Base-by-base conservation (phyloP, 352 stramenopile species). In the Globisporangium nodosum region DNA sequence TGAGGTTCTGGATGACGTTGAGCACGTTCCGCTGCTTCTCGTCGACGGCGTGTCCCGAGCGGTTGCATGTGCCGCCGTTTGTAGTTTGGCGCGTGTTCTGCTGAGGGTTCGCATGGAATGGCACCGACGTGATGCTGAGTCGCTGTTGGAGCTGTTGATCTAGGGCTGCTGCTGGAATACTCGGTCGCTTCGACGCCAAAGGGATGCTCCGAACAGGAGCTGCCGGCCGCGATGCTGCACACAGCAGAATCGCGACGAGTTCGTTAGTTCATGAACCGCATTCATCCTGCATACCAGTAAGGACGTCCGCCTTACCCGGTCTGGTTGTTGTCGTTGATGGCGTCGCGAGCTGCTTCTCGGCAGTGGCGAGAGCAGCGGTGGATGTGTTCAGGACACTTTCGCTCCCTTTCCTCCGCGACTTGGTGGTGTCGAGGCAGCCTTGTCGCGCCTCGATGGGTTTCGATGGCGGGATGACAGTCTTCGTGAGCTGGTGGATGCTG, bases 1-100 rank as follows among this genome's bases (percentile, higher is more conserved):
- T 90, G 57, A 90, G 74, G 55, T 76, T 90, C 50, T 90, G 78
- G 66, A 90, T 87, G 35, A 87, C 78, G 52, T 60, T 83, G 48
- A 88, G 70, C 56, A 88, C 74, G 33, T 84, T 87, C 35, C 69
- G 70, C 59, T 90, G 78, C 59, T 87, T 88, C 47, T 75, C 64
- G 47, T 85, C 76, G 52, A 87, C 54, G 11, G 50, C 5, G 27
- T 61, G 42, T 5, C 35, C 37, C 12, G 53, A 9, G 54, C 56
- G 12, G 42, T 40, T 47, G 31, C 21, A 27, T 13, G 18, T 3
- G 4, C 31, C n/a, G 43, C 3, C 27, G 18, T 7, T 15, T 49
- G 54, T 0, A 33, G 11, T n/a, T 11, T 33, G 51, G 15, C 37
- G 45, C 13, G 37, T n/a, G 5, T 42, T 30, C n/a, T 52, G 33